These are phyloP conservation scores for Endoconidiophora polonica DNA, from an alignment of 2,329 filamentous ascomycete genomes.

Conservation along the genomic window DNA sequence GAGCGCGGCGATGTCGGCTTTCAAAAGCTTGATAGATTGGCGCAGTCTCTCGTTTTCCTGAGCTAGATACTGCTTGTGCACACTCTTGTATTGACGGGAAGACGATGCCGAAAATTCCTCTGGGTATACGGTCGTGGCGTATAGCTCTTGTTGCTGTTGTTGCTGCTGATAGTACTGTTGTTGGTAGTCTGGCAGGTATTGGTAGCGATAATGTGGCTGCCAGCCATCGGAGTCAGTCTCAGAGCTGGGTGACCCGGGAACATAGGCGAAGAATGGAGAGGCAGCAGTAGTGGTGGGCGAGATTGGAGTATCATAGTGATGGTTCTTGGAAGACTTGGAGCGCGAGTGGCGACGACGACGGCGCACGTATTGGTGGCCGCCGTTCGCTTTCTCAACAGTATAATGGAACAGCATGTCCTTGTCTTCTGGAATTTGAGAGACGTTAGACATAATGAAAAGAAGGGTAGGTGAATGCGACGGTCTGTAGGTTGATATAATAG, in stretches of 20 bases:
- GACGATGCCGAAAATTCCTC: too few species aligned
- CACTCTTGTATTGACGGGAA: not conserved
- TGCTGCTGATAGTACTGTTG: not conserved
- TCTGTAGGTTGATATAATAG: not conserved
- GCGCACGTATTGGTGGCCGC: constrained; percentile 2
- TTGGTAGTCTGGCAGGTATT: not conserved
- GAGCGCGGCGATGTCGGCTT: not conserved
- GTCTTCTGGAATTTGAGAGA: too few species aligned
- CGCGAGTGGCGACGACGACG: not conserved
- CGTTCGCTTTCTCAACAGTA: not conserved
- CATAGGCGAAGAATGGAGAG: not conserved
- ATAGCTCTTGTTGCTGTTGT: not conserved
- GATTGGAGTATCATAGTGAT: not conserved
- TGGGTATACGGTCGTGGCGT: too few species aligned
- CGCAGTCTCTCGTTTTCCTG: not conserved
- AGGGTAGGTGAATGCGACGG: not conserved
- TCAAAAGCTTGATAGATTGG: not conserved
- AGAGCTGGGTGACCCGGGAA: not conserved
- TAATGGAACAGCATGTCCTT: constrained; percentile 3
- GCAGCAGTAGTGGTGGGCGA: not conserved
- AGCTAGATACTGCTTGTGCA: not conserved
- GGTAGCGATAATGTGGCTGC: not conserved
- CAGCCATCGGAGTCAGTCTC: not conserved
- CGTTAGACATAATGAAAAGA: not conserved
- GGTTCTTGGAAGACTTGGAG: not conserved